Evolutionary conservation across 345 rosid species (phyloP).

Genomic region (Lepidium sativum): DNA sequence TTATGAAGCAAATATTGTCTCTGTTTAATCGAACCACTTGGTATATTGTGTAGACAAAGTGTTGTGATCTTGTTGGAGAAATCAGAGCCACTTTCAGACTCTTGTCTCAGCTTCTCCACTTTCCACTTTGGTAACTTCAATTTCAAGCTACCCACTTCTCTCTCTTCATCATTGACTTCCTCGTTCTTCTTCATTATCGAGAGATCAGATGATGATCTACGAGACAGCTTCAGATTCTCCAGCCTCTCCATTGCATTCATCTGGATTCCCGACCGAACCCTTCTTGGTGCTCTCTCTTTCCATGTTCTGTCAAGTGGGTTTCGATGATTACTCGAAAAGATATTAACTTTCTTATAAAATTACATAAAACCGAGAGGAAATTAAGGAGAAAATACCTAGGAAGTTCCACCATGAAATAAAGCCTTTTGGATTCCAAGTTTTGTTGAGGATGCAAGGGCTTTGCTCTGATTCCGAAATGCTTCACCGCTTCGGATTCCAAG

Average conservation of each 20-base stretch:
- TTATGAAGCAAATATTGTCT: constrained; percentile 32
- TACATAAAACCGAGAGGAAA: neutral
- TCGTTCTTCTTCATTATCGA: constrained; percentile 32
- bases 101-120: constrained; percentile 60
- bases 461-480: constrained; percentile 65
- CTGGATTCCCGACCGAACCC: constrained; percentile 67
- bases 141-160: constrained; percentile 38
- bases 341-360: neutral
- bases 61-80: constrained; percentile 58
- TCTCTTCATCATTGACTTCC: neutral
- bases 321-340: neutral
- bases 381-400: constrained; percentile 29
- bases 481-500: constrained; percentile 72
- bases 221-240: constrained; percentile 66
- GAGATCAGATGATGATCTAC: constrained; percentile 78
- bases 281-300: constrained; percentile 41
- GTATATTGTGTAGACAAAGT: constrained; percentile 35
- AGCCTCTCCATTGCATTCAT: constrained; percentile 87
- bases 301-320: constrained; percentile 27
- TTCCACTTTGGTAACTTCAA: constrained; percentile 61
- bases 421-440: constrained; percentile 55
- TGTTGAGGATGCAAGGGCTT: constrained; percentile 59
- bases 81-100: constrained; percentile 48
- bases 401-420: constrained; percentile 75
- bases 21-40: constrained; percentile 3